These are phyloP conservation scores for Smittium mucronatum DNA, from an alignment of 371 early-diverging fungal species.

Conservation along the genomic window DNA sequence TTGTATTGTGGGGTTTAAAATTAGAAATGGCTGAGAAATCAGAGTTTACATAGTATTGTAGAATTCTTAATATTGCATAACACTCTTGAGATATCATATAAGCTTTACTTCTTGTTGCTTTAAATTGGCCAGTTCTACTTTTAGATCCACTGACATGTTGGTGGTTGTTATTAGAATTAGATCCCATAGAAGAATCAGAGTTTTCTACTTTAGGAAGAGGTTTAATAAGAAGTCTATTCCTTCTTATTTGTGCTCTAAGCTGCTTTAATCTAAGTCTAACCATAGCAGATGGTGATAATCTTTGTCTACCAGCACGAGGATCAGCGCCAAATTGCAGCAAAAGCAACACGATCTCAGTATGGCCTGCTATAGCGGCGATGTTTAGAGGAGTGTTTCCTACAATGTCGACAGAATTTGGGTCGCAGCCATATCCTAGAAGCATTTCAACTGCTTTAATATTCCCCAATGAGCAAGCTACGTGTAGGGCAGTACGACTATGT, in stretches of 20 bases:
- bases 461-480: slow-evolving; percentile 38
- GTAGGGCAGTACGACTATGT: slow-evolving; percentile 32
- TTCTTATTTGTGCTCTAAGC: slow-evolving; percentile 18
- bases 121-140: not conserved
- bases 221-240: slow-evolving; percentile 2
- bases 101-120: not conserved
- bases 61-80: not conserved
- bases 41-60: not conserved
- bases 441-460: slow-evolving; percentile 27
- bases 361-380: slow-evolving; percentile 20
- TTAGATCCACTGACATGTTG: not conserved
- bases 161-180: not conserved
- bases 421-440: slow-evolving; percentile 40
- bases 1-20: not conserved
- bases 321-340: slow-evolving; percentile 27
- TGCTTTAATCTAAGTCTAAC: slow-evolving; percentile 24
- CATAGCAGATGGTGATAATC: slow-evolving; percentile 23
- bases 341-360: slow-evolving; percentile 19
- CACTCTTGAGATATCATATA: slow-evolving; percentile 7
- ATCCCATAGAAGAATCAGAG: not conserved
- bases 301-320: slow-evolving; percentile 22
- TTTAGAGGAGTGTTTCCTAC: slow-evolving; percentile 29
- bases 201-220: not conserved
- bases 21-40: not conserved
- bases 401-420: slow-evolving; percentile 23